Evolutionary conservation across 495 filamentous ascomycete genomes (phyloP).

Genomic region (Lophium mytilinum): DNA sequence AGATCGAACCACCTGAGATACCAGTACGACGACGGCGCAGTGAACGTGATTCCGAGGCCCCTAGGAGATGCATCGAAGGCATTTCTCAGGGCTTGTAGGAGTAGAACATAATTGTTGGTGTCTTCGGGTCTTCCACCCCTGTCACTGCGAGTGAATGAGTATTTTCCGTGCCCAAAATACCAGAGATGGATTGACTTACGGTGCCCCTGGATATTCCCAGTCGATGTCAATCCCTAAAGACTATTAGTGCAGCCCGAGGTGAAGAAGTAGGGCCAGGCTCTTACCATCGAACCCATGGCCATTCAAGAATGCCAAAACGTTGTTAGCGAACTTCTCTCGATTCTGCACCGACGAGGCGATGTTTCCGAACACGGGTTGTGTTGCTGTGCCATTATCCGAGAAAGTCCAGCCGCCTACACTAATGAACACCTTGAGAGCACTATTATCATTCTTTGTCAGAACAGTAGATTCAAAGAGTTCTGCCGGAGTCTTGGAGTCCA

Average conservation of each 20-base stretch:
- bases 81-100: slow-evolving; percentile 2
- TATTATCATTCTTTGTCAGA: not conserved
- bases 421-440: not conserved
- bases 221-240: slow-evolving; percentile 29
- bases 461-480: not conserved
- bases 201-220: slow-evolving; percentile 30
- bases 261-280: too few relatives aligned
- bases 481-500: not conserved
- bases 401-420: not conserved
- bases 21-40: not conserved
- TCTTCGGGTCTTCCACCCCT: slow-evolving; percentile 24
- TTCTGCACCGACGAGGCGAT: not conserved
- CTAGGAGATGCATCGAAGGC: slow-evolving; percentile 25
- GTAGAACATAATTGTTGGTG: slow-evolving; percentile 24
- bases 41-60: slow-evolving; percentile 24
- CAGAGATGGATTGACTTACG: too few relatives aligned
- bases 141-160: too few relatives aligned
- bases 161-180: too few relatives aligned
- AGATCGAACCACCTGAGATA: not conserved
- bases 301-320: not conserved
- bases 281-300: not conserved
- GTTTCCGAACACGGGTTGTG: not conserved
- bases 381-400: not conserved
- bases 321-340: not conserved
- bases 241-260: too few relatives aligned